Conservation (phyloP, 2,329 filamentous ascomycete genomes). For the Aspergillus phoenicis region DNA sequence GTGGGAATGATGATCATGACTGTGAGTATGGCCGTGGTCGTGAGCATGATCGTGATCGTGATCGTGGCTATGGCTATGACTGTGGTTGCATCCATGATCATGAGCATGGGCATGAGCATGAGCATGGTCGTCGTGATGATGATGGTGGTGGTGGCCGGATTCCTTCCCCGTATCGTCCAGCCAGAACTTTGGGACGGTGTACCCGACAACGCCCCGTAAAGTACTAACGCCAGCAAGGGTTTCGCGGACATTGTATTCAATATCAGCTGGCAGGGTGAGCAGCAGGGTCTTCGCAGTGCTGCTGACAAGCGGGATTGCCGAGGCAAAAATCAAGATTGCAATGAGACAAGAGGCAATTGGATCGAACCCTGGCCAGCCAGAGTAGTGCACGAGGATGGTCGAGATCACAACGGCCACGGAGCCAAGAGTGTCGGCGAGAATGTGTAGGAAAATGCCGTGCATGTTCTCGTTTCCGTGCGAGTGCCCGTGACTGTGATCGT, state of each 20-base stretch:
- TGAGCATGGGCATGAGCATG: conserved; percentile 31
- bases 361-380: conserved; percentile 92
- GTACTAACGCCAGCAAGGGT: conserved; percentile 80
- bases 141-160: conserved; percentile 38
- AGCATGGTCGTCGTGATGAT: too few relatives aligned
- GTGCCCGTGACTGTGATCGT: conserved; percentile 51
- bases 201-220: conserved; percentile 80
- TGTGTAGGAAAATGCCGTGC: conserved; percentile 94
- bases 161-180: conserved; percentile 66
- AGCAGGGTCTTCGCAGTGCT: conserved; percentile 82
- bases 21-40: conserved; percentile 31
- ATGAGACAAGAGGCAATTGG: conserved; percentile 93
- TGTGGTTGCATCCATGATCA: conserved; percentile 36
- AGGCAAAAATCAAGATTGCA: conserved; percentile 88
- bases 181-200: conserved; percentile 90
- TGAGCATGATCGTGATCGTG: conserved; percentile 34
- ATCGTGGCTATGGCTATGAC: conserved; percentile 32
- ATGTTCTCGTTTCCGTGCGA: conserved; percentile 91
- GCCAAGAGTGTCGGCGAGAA: conserved; percentile 90
- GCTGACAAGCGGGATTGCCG: conserved; percentile 82
- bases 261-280: conserved; percentile 78
- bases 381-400: conserved; percentile 81
- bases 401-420: conserved; percentile 93
- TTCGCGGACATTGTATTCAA: conserved; percentile 86
- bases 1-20: conserved; percentile 33